Evolutionary conservation across 2,329 filamentous ascomycete species (phyloP), one percentile per base, ranked within the genome.

Genomic region (Aureobasidium sp.): DNA sequence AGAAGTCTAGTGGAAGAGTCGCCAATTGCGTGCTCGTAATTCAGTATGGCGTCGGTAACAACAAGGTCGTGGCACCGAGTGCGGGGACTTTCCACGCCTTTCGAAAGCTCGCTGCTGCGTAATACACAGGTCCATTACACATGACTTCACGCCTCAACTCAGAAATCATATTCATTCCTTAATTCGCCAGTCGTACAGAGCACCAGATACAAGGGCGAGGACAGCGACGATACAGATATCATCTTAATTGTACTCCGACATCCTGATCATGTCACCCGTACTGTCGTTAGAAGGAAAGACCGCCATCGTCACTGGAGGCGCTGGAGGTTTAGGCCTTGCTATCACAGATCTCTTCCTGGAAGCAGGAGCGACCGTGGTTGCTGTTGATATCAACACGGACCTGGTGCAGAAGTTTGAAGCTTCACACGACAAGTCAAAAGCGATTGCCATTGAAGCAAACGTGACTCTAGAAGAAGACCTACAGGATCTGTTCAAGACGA

Each of bases 401-500:
- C 67, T 69, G 20, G 64, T 71, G 41, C 63, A 66, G 9, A 69
- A 70, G 50, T 73, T 71, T 66, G 65, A 67, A 36, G 63, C 66
- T 34, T 37, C 63, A 17, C 56, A 65, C 5, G 64, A 70, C 44
- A 63, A 63, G 27, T 67, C 68, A 4, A 67, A 66, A 32, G 67
- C 70, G 7, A 65, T 74, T 10, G 71, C 71, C 8, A 59, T 76
- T 36, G 70, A 75, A 57, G 65, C 66, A 10, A 74, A 79, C 63
- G 73, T 78, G 53, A 76, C 77, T 8, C 68, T 69, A 0, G 68
- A 71, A 13, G 64, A 65, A 0, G 73, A 73, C 27, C 70, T 77
- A 10, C 70, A 77, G 48, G 64, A 67, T 9, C 68, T 79, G 0
- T 77, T 79, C 60, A 65, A 69, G 5, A 66, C 73, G 69, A 67